Conservation (phyloP, 306 rosid genomes). For the Sesbania bispinosa region DNA sequence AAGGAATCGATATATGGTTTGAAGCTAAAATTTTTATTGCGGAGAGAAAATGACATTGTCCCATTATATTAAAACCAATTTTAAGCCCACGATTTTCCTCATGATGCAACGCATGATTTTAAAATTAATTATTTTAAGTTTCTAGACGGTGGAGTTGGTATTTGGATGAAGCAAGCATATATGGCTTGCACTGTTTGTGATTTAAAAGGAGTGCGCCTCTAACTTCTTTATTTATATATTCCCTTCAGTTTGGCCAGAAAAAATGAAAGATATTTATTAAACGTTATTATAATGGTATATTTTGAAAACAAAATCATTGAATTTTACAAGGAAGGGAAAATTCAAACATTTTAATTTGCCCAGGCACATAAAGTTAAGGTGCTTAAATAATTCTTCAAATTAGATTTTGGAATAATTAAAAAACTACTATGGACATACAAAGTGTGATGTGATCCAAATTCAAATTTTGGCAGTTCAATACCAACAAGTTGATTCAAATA, state of each 20-base stretch:
- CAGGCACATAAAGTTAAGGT: too few relatives aligned
- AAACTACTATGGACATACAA: too few relatives aligned
- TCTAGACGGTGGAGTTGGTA: slow-evolving; percentile 36
- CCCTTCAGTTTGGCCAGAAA: too few relatives aligned
- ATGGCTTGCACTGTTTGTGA: background rate
- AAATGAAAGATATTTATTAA: background rate
- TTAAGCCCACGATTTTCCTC: background rate
- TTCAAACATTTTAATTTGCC: background rate
- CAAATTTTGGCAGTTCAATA: too few relatives aligned
- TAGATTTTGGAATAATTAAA: too few relatives aligned
- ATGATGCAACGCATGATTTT: slow-evolving; percentile 41
- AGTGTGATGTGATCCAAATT: too few relatives aligned
- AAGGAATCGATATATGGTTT: slow-evolving; percentile 29
- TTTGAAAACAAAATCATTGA: background rate
- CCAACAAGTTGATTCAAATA: too few relatives aligned
- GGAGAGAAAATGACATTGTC: slow-evolving; percentile 24
- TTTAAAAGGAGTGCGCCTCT: background rate
- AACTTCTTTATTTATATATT: background rate
- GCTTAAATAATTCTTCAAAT: too few relatives aligned
- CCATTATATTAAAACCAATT: background rate
- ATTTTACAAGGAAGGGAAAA: background rate
- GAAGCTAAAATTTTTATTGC: slow-evolving; percentile 16
- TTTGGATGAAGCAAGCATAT: slow-evolving; percentile 17
- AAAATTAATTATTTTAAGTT: slow-evolving; percentile 28
- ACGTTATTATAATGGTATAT: background rate